Percentiles rank a stretch among this genome's conserved stretches.
Conservation (phyloP, 345 rosid species). For the Salix purpurea region DNA sequence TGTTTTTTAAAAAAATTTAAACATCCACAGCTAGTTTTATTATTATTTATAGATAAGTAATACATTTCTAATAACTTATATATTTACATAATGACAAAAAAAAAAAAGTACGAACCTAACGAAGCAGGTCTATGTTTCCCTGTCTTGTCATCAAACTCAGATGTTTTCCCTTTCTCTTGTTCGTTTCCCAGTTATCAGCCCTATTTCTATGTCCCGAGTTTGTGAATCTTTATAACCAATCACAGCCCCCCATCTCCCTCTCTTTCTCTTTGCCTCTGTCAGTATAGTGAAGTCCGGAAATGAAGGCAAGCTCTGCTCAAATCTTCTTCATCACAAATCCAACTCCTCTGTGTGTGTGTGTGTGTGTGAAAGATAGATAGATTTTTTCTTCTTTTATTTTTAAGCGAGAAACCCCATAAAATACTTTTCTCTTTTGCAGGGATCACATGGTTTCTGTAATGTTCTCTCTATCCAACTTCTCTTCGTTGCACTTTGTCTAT, state of each 20-base stretch:
- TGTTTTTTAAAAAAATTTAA: no score
- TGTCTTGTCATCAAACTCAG: neutral
- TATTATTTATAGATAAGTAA: neutral
- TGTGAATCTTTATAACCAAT: neutral
- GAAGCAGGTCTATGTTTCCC: neutral
- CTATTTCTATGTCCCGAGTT: neutral
- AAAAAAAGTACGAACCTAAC: neutral
- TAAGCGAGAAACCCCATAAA: neutral
- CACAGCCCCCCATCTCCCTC: neutral
- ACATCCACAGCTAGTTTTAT: no score
- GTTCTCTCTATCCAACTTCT: constrained; percentile 3
- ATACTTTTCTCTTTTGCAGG: constrained; percentile 7
- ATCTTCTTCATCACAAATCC: neutral
- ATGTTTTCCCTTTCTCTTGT: neutral
- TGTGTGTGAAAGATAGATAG: no score
- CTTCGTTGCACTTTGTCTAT: constrained; percentile 8
- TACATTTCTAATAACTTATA: neutral
- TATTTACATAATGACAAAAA: neutral
- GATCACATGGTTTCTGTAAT: neutral
- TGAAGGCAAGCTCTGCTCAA: constrained; percentile 12
- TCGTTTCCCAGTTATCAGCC: neutral
- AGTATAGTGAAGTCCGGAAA: neutral
- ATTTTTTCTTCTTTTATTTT: neutral
- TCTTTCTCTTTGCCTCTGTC: neutral
- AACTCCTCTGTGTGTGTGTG: neutral